phyloP scores from a whole-genome alignment of 148 eudicot genomes.

The Silene uniflora region DNA sequence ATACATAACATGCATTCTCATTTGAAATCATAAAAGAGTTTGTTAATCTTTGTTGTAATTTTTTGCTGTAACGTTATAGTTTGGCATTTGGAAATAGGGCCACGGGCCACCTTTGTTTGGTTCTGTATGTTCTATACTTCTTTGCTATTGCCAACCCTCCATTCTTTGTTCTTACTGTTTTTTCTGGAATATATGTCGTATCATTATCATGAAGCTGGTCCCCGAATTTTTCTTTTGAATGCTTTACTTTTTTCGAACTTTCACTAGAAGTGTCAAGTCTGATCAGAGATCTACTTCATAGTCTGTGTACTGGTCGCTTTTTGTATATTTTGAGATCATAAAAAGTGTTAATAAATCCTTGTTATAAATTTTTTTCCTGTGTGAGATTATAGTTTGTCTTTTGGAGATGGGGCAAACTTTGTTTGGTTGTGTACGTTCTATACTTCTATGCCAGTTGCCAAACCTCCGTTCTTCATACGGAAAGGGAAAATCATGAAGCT shows the following conservation, averaged over 20 bases:
- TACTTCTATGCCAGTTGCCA: neutral
- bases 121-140: too few species aligned
- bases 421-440: neutral
- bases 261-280: neutral
- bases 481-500: neutral
- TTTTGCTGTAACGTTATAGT: neutral
- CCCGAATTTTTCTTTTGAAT: neutral
- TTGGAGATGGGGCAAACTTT: neutral
- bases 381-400: neutral
- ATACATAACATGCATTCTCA: too few species aligned
- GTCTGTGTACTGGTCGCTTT: neutral
- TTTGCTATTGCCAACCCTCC: neutral
- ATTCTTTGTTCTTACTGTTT: neutral
- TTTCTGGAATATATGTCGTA: neutral
- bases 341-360: neutral
- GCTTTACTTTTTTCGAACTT: neutral
- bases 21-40: neutral
- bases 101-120: neutral
- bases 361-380: neutral
- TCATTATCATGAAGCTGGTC: neutral
- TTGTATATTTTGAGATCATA: neutral
- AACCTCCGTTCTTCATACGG: neutral
- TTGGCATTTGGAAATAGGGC: neutral
- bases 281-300: neutral
- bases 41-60: neutral